These are phyloP conservation scores for Hypericum androsaemum DNA, from an alignment of 345 rosid genomes.

Conservation along the genomic window DNA sequence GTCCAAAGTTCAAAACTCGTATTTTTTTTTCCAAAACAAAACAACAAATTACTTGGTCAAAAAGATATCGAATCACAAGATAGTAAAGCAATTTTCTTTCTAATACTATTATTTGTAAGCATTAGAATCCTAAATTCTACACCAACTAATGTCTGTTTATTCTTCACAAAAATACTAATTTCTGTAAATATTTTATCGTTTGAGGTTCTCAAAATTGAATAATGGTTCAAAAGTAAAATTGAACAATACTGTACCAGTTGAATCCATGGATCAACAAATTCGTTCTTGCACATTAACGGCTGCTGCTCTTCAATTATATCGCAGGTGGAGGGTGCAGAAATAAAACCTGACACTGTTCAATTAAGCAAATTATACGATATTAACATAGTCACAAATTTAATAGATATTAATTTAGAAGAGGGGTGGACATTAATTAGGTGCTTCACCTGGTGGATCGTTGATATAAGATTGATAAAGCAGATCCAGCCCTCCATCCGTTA, in stretches of 20 bases:
- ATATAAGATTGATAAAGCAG: conserved; percentile 22
- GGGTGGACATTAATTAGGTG: not conserved
- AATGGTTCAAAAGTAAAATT: not conserved
- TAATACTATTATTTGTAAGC: too few relatives aligned
- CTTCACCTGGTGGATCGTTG: conserved; percentile 28
- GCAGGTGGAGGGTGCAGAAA: conserved; percentile 10
- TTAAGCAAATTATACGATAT: not conserved
- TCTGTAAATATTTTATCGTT: not conserved
- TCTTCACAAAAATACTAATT: too few relatives aligned
- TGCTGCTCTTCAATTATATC: conserved; percentile 18
- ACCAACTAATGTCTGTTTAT: too few relatives aligned
- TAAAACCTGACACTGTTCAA: conserved; percentile 19
- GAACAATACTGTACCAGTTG: conserved; percentile 12
- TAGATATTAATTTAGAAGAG: not conserved
- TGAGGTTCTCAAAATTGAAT: not conserved
- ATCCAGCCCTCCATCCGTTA: conserved; percentile 15
- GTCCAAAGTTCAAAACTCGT: too few relatives aligned
- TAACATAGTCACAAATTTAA: not conserved
- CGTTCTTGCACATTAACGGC: conserved; percentile 4
- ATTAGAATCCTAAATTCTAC: too few relatives aligned
- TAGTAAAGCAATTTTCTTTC: too few relatives aligned
- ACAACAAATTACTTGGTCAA: too few relatives aligned
- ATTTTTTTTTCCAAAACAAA: too few relatives aligned
- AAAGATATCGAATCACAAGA: too few relatives aligned
- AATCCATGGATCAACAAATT: conserved; percentile 11